These are phyloP conservation scores for Amniculicola lignicola DNA, from an alignment of 495 filamentous ascomycete genomes.

Conservation along the genomic window DNA sequence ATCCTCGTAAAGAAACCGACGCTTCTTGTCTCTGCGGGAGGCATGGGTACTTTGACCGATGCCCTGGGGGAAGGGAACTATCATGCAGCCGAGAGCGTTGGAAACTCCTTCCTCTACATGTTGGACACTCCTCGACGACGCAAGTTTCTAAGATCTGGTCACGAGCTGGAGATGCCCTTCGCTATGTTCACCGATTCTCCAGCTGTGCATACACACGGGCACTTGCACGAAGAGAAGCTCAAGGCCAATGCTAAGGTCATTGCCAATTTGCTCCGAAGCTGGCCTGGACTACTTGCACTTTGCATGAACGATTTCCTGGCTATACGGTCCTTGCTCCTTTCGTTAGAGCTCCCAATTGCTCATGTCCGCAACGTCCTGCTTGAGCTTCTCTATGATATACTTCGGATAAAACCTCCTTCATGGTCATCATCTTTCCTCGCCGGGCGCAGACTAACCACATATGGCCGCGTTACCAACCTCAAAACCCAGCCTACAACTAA, in stretches of 20 bases:
- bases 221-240: conserved; percentile 61
- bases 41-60: conserved; percentile 76
- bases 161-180: conserved; percentile 50
- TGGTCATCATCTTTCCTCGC: conserved; percentile 97
- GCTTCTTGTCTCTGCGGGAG: conserved; percentile 74
- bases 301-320: conserved; percentile 82
- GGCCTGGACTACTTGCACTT: conserved; percentile 82
- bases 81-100: conserved; percentile 81
- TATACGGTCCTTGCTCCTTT: conserved; percentile 74
- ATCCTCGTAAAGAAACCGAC: conserved; percentile 81
- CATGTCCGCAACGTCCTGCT: conserved; percentile 64
- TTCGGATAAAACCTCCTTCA: conserved; percentile 90
- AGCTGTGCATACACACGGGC: conserved; percentile 57
- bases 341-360: conserved; percentile 68
- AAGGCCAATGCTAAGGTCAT: conserved; percentile 85
- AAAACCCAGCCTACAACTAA: conserved; percentile 54
- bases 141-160: conserved; percentile 74
- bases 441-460: conserved; percentile 84
- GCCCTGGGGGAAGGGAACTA: conserved; percentile 87
- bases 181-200: conserved; percentile 85
- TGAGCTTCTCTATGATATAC: conserved; percentile 83
- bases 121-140: conserved; percentile 79
- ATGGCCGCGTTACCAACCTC: conserved; percentile 88
- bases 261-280: conserved; percentile 83
- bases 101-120: conserved; percentile 79